Conservation (phyloP, 345 rosid genomes). For the Eucalyptus regnans region DNA sequence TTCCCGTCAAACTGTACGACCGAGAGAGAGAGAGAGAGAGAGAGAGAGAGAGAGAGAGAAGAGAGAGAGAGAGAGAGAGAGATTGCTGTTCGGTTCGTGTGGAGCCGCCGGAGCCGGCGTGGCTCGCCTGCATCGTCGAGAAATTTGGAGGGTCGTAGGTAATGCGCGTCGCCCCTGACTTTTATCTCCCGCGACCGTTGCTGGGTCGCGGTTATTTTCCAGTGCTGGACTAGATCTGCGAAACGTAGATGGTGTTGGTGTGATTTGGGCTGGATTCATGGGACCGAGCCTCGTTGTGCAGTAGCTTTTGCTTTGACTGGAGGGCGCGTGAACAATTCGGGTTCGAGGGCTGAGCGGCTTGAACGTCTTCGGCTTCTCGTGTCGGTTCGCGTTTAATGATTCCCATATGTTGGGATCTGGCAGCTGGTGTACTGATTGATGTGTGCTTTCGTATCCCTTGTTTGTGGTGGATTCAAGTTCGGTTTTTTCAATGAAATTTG, state of each 20-base stretch:
- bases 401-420: neutral
- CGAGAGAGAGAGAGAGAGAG: neutral
- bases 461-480: neutral
- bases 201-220: neutral
- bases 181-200: neutral
- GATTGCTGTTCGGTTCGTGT: neutral
- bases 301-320: neutral
- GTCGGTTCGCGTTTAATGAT: neutral
- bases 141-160: neutral
- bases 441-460: neutral
- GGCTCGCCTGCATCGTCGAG: neutral
- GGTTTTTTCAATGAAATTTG: neutral
- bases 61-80: neutral
- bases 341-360: neutral
- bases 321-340: neutral
- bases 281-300: neutral
- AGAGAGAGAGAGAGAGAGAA: neutral
- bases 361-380: neutral
- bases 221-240: neutral
- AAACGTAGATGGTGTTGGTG: neutral
- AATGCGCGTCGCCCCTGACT: neutral
- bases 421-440: neutral
- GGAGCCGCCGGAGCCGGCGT: neutral
- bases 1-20: neutral
- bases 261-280: neutral